Evolutionary conservation across 164 flowering plant species (phyloP).

Genomic region (Annona squamosa): DNA sequence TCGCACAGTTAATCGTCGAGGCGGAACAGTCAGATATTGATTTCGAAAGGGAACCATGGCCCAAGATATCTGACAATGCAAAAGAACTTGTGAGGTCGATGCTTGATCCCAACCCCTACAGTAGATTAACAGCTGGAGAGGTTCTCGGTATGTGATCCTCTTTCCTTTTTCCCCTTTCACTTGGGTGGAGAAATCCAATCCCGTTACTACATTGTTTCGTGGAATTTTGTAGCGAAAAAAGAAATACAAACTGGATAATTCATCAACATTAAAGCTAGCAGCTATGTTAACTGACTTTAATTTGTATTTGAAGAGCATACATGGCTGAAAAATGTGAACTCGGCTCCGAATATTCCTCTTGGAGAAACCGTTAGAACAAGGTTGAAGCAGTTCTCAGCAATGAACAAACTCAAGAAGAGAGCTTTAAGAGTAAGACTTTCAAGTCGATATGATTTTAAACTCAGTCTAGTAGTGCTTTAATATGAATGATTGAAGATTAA

Average conservation of each 20-base stretch:
- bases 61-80: slow-evolving; percentile 68
- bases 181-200: too few species aligned
- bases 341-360: slow-evolving; percentile 38
- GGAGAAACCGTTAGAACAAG: slow-evolving; percentile 62
- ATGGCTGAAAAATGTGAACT: slow-evolving; percentile 53
- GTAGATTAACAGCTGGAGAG: slow-evolving; percentile 55
- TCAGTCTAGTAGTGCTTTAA: too few species aligned
- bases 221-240: too few species aligned
- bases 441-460: not conserved
- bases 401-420: slow-evolving; percentile 85
- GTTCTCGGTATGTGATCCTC: slow-evolving; percentile 53
- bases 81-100: slow-evolving; percentile 65
- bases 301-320: slow-evolving; percentile 36
- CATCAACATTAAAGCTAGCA: too few species aligned
- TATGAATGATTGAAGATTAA: too few species aligned
- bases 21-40: slow-evolving; percentile 33
- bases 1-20: slow-evolving; percentile 70
- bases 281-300: not conserved
- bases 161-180: not conserved
- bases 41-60: slow-evolving; percentile 90
- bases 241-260: too few species aligned
- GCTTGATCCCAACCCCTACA: slow-evolving; percentile 76
- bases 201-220: too few species aligned
- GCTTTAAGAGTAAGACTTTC: slow-evolving; percentile 53
- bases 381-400: slow-evolving; percentile 70